Percentiles rank a stretch among this genome's conserved stretches.
phyloP scores from a whole-genome alignment of 805 yeast species.

The Saturnispora silvae region DNA sequence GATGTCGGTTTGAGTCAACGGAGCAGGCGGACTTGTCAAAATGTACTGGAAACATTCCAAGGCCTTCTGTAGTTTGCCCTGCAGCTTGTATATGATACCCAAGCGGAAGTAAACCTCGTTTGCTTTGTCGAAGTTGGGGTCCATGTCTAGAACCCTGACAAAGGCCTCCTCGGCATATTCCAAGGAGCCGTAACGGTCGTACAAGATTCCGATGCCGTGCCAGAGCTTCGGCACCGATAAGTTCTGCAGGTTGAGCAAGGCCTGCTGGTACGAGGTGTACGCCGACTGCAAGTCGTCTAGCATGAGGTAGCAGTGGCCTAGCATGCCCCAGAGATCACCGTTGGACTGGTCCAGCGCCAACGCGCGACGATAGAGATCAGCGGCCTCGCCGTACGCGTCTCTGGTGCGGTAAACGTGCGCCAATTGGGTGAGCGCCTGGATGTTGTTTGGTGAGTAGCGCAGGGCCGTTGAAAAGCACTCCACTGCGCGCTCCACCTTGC shows the following conservation, averaged over 20 bases:
- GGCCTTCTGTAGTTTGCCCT: slow-evolving; percentile 75
- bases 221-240: slow-evolving; percentile 94
- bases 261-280: slow-evolving; percentile 93
- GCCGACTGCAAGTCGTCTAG: slow-evolving; percentile 93
- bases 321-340: slow-evolving; percentile 94
- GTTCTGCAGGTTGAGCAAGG: slow-evolving; percentile 79
- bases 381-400: slow-evolving; percentile 88
- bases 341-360: slow-evolving; percentile 71
- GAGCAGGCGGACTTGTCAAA: slow-evolving; percentile 83
- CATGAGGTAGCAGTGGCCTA: slow-evolving; percentile 96
- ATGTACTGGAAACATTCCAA: slow-evolving; percentile 93
- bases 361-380: slow-evolving; percentile 86
- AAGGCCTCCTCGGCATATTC: slow-evolving; percentile 99
- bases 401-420: slow-evolving; percentile 83
- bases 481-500: slow-evolving; percentile 82
- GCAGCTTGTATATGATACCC: slow-evolving; percentile 95
- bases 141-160: slow-evolving; percentile 89
- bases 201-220: slow-evolving; percentile 97
- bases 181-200: slow-evolving; percentile 90
- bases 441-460: slow-evolving; percentile 75
- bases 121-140: slow-evolving; percentile 92
- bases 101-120: slow-evolving; percentile 92
- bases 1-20: slow-evolving; percentile 91
- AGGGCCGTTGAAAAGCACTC: slow-evolving; percentile 82
- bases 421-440: slow-evolving; percentile 73